Evolutionary conservation across 176 grass and related monocot genomes (phyloP).

Genomic region (Triticum monococcum): DNA sequence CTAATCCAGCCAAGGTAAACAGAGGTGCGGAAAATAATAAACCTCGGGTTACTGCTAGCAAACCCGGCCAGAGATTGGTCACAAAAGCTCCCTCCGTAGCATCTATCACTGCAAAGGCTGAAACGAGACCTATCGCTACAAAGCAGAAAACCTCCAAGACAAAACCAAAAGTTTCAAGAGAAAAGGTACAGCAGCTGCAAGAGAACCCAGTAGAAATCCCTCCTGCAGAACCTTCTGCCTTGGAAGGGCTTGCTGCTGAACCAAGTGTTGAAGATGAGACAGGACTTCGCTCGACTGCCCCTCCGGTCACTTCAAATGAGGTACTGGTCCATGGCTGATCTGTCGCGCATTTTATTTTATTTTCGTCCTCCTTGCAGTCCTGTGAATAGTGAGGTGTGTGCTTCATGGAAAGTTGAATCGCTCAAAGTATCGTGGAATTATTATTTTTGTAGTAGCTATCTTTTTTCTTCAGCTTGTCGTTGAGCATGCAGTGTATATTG

Average conservation of each 20-base stretch:
- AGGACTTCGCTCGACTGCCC: conserved; percentile 20
- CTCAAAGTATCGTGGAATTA: conserved; percentile 37
- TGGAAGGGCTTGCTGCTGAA: conserved; percentile 34
- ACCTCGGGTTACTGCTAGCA: conserved; percentile 34
- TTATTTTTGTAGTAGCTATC: conserved; percentile 49
- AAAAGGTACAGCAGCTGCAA: conserved; percentile 40
- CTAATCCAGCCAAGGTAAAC: conserved; percentile 32
- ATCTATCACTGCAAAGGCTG: conserved; percentile 28
- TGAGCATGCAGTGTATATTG: conserved; percentile 62
- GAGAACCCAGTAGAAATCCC: conserved; percentile 29
- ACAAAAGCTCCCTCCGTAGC: conserved; percentile 35
- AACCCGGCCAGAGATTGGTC: conserved; percentile 50
- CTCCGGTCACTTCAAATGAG: conserved; percentile 50
- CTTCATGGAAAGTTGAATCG: conserved; percentile 65
- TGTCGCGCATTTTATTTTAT: conserved; percentile 43
- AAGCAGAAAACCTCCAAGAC: conserved; percentile 46
- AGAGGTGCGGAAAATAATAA: conserved; percentile 46
- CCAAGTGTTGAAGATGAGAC: conserved; percentile 31
- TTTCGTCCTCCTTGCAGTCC: conserved; percentile 42
- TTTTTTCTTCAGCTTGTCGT: conserved; percentile 57
- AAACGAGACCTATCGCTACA: conserved; percentile 32
- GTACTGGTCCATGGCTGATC: conserved; percentile 66
- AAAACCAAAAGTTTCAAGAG: conserved; percentile 59
- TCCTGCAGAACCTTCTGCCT: conserved; percentile 30
- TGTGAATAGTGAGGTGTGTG: conserved; percentile 80